Evolutionary conservation across 1,284 basidiomycete species (phyloP), one percentile per base, ranked within the genome.

Genomic region (Apiotrichum sp.): DNA sequence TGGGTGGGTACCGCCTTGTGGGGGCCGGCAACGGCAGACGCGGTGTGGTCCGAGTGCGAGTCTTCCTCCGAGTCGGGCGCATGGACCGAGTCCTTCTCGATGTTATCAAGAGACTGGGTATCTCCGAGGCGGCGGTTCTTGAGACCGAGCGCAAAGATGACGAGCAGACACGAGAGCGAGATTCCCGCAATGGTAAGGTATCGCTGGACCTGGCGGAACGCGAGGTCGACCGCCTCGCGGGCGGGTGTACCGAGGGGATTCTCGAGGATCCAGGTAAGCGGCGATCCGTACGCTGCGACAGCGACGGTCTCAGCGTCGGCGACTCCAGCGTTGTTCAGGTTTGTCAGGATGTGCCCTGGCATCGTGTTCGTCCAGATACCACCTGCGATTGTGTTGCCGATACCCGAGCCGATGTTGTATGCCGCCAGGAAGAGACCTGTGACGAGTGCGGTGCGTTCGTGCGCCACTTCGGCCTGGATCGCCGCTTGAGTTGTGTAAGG

Each of bases 381-480:
- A 34, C 72, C 77, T 5, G 76, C 74, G 60, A 78, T 69, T 29
- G 73, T 68, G 56, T 69, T 68, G 14, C 77, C 77, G 33, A 78
- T 61, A 0, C 72, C 71, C 13, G 67, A 68, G 13, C 75, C 76
- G 51, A 77, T 65, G 36, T 38, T 13, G 8, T 78, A 77, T 2
- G 64, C 62, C n/a, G 75, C 66, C 32, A 76, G 67, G 62, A 76
- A 78, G 29, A 78, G 62, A 1, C 66, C 69, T 35, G 75, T 75
- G 51, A 79, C 64, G 39, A 74, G 63, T 22, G 77, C 76, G 9
- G 74, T 62, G 41, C 67, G 66, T 57, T 78, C 76, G 68, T 79
- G 77, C 46, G 63, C 63, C 4, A 76, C 72, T 4, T 66, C 64
- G 2, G 78, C 64, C 59, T 78, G 78, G 13, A 78, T 68, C 44